phyloP scores from a whole-genome alignment of 176 grass and related monocot genomes.

The sorghum (Sorghum bicolor) region Sorghum_bicolor_NCBIv3 NC_012872.2:58253501-58254000 shows the following conservation, averaged over 20 bases:
- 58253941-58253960: slow-evolving; percentile 60
- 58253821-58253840: slow-evolving; percentile 65
- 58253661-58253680: neutral
- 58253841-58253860: slow-evolving; percentile 46
- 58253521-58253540: slow-evolving; percentile 67
- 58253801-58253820: neutral
- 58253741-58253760: neutral
- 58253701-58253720: neutral
- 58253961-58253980: slow-evolving; percentile 20
- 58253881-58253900: slow-evolving; percentile 82
- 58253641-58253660: neutral
- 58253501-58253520: slow-evolving; percentile 68
- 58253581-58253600: slow-evolving; percentile 36
- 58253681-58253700: neutral
- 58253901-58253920: slow-evolving; percentile 49
- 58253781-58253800: neutral
- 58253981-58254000: neutral
- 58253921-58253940: slow-evolving; percentile 62
- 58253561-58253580: slow-evolving; percentile 59
- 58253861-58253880: slow-evolving; percentile 85
- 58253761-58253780: neutral
- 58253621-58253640: neutral
- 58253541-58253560: slow-evolving; percentile 70
- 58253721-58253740: neutral
- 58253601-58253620: neutral